These are phyloP conservation scores for Aureobasidium pullulans DNA, from an alignment of 2,329 filamentous ascomycete genomes.

Conservation along the genomic window DNA sequence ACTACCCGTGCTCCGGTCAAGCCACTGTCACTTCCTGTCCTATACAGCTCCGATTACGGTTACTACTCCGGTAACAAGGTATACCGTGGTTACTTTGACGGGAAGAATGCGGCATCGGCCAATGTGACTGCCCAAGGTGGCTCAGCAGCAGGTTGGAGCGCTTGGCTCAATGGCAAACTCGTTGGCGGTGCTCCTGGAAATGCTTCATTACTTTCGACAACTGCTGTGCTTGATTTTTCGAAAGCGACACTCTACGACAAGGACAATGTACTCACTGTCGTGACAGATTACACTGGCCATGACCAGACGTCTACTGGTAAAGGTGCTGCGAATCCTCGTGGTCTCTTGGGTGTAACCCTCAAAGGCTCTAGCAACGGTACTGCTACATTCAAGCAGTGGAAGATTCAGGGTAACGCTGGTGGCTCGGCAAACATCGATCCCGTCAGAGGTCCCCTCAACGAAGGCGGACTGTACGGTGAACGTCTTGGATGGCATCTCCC, in stretches of 20 bases:
- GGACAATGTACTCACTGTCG: slow-evolving; percentile 45
- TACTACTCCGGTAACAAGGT: slow-evolving; percentile 36
- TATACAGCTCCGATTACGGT: slow-evolving; percentile 36
- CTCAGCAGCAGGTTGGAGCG: slow-evolving; percentile 46
- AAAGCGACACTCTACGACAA: slow-evolving; percentile 36
- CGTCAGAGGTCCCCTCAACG: slow-evolving; percentile 49
- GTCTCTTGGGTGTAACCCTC: slow-evolving; percentile 47
- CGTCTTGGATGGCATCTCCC: slow-evolving; percentile 54
- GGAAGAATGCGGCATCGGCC: slow-evolving; percentile 29
- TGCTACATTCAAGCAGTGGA: slow-evolving; percentile 47
- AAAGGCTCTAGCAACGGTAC: slow-evolving; percentile 20
- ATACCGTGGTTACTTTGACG: slow-evolving; percentile 36
- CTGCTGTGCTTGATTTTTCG: slow-evolving; percentile 43
- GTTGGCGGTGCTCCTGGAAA: slow-evolving; percentile 50
- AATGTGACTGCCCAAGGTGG: slow-evolving; percentile 47
- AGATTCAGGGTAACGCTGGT: slow-evolving; percentile 51
- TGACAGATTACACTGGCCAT: slow-evolving; percentile 57
- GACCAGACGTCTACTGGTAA: slow-evolving; percentile 46
- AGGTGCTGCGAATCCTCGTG: slow-evolving; percentile 42
- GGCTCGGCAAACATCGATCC: slow-evolving; percentile 47
- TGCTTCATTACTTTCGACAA: slow-evolving; percentile 33
- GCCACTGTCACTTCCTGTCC: slow-evolving; percentile 33
- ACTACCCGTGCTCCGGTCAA: slow-evolving; percentile 29
- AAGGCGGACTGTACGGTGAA: slow-evolving; percentile 53
- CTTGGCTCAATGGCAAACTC: slow-evolving; percentile 51